phyloP scores from a whole-genome alignment of 1,284 basidiomycete genomes.

The Rhodofomes roseus region DNA sequence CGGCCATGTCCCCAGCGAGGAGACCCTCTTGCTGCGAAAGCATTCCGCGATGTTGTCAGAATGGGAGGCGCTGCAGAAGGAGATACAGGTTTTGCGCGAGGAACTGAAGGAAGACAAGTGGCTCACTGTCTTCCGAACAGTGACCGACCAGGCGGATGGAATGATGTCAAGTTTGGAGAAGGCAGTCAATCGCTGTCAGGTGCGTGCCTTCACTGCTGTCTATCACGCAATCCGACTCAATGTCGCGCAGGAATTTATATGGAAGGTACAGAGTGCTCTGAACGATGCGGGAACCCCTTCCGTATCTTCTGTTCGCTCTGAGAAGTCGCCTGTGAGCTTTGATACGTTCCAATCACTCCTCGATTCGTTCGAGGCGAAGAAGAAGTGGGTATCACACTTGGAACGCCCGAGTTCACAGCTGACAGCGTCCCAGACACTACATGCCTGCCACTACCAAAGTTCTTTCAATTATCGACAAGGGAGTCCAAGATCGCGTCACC shows the following conservation, averaged over 20 bases:
- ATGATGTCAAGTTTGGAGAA: slow-evolving; percentile 97
- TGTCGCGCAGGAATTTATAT: slow-evolving; percentile 67
- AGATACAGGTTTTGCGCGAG: slow-evolving; percentile 79
- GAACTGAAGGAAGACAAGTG: slow-evolving; percentile 96
- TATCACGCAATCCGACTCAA: not conserved
- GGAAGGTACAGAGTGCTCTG: slow-evolving; percentile 58
- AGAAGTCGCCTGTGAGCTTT: slow-evolving; percentile 48
- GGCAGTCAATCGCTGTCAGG: slow-evolving; percentile 81
- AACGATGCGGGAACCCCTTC: slow-evolving; percentile 45
- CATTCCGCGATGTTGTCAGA: slow-evolving; percentile 65
- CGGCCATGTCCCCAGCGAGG: slow-evolving; percentile 39
- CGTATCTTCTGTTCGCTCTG: slow-evolving; percentile 45
- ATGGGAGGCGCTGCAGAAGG: slow-evolving; percentile 79
- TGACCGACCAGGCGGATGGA: slow-evolving; percentile 88
- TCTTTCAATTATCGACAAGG: slow-evolving; percentile 90
- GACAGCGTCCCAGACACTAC: slow-evolving; percentile 61
- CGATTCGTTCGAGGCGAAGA: slow-evolving; percentile 80
- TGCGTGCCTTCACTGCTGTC: slow-evolving; percentile 22
- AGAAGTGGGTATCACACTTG: slow-evolving; percentile 51
- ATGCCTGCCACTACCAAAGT: slow-evolving; percentile 91
- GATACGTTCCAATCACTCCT: slow-evolving; percentile 63
- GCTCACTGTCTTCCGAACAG: slow-evolving; percentile 91
- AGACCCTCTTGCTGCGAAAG: slow-evolving; percentile 59
- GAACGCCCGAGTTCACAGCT: slow-evolving; percentile 1
- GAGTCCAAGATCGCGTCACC: slow-evolving; percentile 84